A percentile compares a stretch with the other conserved stretches of the same genome.
phyloP scores from a whole-genome alignment of 1,284 basidiomycete species.

The Sphagnurus paluster region DNA sequence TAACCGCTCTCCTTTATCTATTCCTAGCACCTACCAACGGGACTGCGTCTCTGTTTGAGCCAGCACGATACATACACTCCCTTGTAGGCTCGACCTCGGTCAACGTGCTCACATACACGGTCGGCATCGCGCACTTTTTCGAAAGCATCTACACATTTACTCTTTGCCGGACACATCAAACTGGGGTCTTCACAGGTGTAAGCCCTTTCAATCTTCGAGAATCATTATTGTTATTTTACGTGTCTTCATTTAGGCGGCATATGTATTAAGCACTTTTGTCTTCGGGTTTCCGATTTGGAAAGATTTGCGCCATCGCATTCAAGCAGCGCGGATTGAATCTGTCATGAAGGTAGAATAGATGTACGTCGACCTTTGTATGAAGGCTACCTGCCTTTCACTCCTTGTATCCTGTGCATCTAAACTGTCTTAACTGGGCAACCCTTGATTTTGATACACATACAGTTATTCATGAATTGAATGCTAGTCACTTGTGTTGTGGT shows the following conservation, averaged over 20 bases:
- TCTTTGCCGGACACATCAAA: constrained; percentile 57
- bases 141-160: constrained; percentile 55
- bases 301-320: constrained; percentile 56
- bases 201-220: constrained; percentile 32
- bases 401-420: too few relatives aligned
- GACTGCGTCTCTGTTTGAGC: constrained; percentile 25
- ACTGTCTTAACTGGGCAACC: too few relatives aligned
- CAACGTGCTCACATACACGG: constrained; percentile 14
- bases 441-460: too few relatives aligned
- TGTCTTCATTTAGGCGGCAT: constrained; percentile 39
- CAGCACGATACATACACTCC: constrained; percentile 25
- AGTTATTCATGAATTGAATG: too few relatives aligned
- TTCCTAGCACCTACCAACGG: constrained; percentile 36
- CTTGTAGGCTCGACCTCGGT: constrained; percentile 18
- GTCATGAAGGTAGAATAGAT: constrained; percentile 63
- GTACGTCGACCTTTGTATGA: too few relatives aligned
- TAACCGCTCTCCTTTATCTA: constrained; percentile 39
- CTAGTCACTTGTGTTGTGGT: too few relatives aligned
- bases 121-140: constrained; percentile 39
- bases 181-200: constrained; percentile 54
- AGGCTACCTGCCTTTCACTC: too few relatives aligned
- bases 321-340: constrained; percentile 68
- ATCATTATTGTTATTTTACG: too few relatives aligned
- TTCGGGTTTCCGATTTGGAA: constrained; percentile 55
- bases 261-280: constrained; percentile 48